A percentile compares a stretch with the other conserved stretches of the same genome.
These are phyloP conservation scores for Lactifluus echinatus DNA, from an alignment of 768 basidiomycete species.

Conservation along the genomic window DNA sequence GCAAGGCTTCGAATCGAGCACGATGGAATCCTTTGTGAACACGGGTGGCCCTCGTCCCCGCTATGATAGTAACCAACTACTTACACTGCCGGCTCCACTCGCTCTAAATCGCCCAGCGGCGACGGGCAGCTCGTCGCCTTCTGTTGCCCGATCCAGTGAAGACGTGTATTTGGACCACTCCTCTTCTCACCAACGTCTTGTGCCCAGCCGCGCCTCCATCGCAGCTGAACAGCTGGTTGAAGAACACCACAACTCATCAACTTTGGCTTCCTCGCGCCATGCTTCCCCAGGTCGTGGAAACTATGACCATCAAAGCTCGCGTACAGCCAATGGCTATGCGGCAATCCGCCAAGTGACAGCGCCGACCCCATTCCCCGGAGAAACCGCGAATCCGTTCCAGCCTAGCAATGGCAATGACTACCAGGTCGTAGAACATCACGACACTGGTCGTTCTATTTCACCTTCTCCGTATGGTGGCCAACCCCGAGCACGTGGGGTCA, in stretches of 20 bases:
- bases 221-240: conserved; percentile 27
- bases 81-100: conserved; percentile 70
- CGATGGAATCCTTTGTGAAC: conserved; percentile 47
- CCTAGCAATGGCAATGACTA: conserved; percentile 1
- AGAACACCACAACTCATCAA: conserved; percentile 6
- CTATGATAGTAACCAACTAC: conserved; percentile 59
- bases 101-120: conserved; percentile 42
- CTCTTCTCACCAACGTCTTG: conserved; percentile 36
- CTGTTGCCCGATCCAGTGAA: conserved; percentile 29
- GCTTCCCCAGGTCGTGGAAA: conserved; percentile 16
- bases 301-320: conserved; percentile 4
- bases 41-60: conserved; percentile 40
- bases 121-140: conserved; percentile 28
- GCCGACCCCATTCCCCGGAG: conserved; percentile 1
- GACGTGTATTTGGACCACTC: conserved; percentile 33
- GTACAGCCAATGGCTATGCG: background rate
- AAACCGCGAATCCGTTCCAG: conserved; percentile 4
- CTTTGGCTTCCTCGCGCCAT: conserved; percentile 2
- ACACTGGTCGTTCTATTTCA: background rate
- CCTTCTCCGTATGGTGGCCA: conserved; percentile 4
- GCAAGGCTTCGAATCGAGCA: conserved; percentile 48
- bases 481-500: conserved; percentile 49
- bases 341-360: background rate
- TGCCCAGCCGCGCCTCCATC: conserved; percentile 28
- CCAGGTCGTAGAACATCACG: conserved; percentile 2